phyloP scores from a whole-genome alignment of 2,329 filamentous ascomycete species.

The Trichoderma guizhouense region DNA sequence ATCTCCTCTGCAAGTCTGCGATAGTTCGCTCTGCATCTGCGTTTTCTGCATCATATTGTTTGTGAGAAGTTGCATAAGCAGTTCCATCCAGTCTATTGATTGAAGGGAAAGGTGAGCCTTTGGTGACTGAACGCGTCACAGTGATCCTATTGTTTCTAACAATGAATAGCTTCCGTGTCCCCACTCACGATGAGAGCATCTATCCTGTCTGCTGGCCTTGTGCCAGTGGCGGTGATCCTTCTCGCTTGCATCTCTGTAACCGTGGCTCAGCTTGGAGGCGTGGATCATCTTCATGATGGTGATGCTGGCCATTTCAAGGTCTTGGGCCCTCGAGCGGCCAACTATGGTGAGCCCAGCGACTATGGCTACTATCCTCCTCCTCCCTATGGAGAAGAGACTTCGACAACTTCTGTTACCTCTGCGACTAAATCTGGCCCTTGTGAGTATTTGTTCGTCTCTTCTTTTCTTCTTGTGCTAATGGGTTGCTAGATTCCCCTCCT shows the following conservation, averaged over 20 bases:
- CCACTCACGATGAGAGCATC: slow-evolving; percentile 37
- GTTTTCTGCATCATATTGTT: not conserved
- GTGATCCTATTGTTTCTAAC: slow-evolving; percentile 11
- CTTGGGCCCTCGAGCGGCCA: slow-evolving; percentile 17
- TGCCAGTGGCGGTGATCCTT: slow-evolving; percentile 30
- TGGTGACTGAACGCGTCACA: not conserved
- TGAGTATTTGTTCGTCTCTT: slow-evolving; percentile 4
- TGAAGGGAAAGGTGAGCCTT: slow-evolving; percentile 8
- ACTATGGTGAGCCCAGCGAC: slow-evolving; percentile 22
- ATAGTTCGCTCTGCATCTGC: not conserved
- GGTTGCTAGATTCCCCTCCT: not conserved
- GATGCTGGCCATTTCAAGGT: not conserved
- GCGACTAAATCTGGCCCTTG: slow-evolving; percentile 8
- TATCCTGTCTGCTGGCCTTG: slow-evolving; percentile 31
- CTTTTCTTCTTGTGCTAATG: not conserved
- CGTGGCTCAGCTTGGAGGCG: slow-evolving; percentile 1
- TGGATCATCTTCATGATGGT: not conserved
- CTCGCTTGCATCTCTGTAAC: slow-evolving; percentile 19
- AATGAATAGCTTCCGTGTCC: not conserved
- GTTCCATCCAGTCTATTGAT: not conserved
- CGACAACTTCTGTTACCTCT: slow-evolving; percentile 4
- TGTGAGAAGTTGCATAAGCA: not conserved
- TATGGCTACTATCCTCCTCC: slow-evolving; percentile 23
- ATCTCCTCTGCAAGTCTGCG: not conserved
- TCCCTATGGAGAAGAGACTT: slow-evolving; percentile 23